These are phyloP conservation scores for Sphagnurus paluster DNA, from an alignment of 1,284 basidiomycete genomes.

Conservation along the genomic window DNA sequence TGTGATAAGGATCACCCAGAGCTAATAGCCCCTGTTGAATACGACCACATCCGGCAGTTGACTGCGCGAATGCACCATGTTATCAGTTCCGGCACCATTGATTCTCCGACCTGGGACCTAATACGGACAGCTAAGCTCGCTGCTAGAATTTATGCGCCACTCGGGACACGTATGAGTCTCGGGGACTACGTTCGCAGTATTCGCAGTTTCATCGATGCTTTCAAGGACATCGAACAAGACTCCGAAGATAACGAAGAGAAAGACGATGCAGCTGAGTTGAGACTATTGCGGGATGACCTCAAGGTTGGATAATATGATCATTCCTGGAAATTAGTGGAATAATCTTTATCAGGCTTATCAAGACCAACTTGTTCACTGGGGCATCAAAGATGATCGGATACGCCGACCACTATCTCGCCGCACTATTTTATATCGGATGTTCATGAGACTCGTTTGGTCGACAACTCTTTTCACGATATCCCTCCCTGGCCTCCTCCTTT, in stretches of 20 bases:
- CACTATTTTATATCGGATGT: conserved; percentile 60
- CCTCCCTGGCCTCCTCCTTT: conserved; percentile 78
- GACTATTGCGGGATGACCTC: conserved; percentile 53
- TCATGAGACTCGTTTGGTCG: conserved; percentile 65
- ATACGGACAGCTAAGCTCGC: conserved; percentile 76
- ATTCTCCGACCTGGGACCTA: conserved; percentile 81
- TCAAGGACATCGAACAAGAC: conserved; percentile 43
- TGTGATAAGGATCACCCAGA: conserved; percentile 64
- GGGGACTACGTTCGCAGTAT: conserved; percentile 81
- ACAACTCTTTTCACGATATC: conserved; percentile 69
- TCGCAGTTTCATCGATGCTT: conserved; percentile 71
- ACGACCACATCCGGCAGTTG: conserved; percentile 55
- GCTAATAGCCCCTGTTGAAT: conserved; percentile 67
- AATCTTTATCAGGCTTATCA: conserved; percentile 61
- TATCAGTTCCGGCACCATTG: conserved; percentile 75
- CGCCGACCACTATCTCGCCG: conserved; percentile 58
- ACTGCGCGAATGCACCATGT: conserved; percentile 65
- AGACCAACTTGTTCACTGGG: conserved; percentile 59
- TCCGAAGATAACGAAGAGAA: conserved; percentile 20
- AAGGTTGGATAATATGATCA: conserved; percentile 43
- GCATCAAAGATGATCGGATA: conserved; percentile 82
- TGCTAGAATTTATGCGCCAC: conserved; percentile 76
- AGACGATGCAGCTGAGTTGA: conserved; percentile 23
- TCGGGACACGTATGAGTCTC: conserved; percentile 79
- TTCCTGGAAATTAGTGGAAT: conserved; percentile 1